Percentiles rank a stretch among this genome's conserved stretches.
Conservation (phyloP, 2,329 filamentous ascomycete genomes). For the Cladosporium sp. region DNA sequence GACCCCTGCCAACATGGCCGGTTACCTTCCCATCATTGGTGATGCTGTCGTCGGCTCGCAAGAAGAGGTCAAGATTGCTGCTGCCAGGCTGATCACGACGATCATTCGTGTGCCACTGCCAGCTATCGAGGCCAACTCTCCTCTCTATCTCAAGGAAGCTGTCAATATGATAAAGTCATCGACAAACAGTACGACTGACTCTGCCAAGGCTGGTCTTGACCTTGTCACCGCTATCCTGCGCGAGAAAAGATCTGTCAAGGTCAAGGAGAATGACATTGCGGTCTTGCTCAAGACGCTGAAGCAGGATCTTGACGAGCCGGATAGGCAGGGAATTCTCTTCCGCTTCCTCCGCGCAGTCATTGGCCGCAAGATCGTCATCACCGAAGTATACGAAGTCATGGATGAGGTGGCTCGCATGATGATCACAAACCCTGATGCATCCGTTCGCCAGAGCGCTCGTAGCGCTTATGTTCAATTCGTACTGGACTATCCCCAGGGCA, state of each 20-base stretch:
- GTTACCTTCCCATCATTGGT: conserved; percentile 84
- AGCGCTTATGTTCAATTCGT: conserved; percentile 93
- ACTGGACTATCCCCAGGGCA: conserved; percentile 88
- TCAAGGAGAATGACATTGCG: conserved; percentile 79
- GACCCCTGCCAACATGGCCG: conserved; percentile 72
- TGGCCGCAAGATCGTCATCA: conserved; percentile 77
- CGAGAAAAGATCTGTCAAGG: conserved; percentile 68
- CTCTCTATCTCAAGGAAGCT: conserved; percentile 80
- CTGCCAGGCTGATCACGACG: conserved; percentile 77
- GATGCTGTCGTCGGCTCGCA: conserved; percentile 80
- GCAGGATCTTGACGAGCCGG: conserved; percentile 85
- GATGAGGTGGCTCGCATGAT: conserved; percentile 88
- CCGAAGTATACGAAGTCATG: conserved; percentile 83
- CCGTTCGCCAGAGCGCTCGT: conserved; percentile 80
- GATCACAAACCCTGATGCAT: conserved; percentile 90
- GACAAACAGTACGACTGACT: conserved; percentile 73
- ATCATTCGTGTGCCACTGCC: conserved; percentile 79
- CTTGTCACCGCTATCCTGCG: conserved; percentile 79
- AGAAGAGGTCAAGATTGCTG: conserved; percentile 87
- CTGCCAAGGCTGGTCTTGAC: conserved; percentile 84
- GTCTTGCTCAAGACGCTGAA: conserved; percentile 77
- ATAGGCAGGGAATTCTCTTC: conserved; percentile 89
- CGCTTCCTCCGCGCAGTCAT: conserved; percentile 88
- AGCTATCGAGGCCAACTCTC: conserved; percentile 64
- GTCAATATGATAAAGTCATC: conserved; percentile 74